Percentiles rank a stretch among this genome's conserved stretches.
phyloP scores from a whole-genome alignment of 345 rosid species.

The Excoecaria cochinchinensis region DNA sequence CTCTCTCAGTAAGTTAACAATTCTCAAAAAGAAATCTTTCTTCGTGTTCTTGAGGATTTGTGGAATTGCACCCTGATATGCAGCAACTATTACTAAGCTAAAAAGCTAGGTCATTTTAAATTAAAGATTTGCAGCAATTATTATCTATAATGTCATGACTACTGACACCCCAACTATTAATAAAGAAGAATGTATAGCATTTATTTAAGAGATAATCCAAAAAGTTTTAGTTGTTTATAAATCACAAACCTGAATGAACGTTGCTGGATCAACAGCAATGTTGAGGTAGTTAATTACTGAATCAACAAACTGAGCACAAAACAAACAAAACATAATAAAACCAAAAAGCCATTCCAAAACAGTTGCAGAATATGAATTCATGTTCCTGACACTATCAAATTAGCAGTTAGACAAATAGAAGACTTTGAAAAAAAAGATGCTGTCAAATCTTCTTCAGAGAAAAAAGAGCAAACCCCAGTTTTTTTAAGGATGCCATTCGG shows the following conservation, averaged over 20 bases:
- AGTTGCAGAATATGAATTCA: neutral
- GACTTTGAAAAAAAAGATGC: neutral
- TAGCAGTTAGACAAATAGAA: neutral
- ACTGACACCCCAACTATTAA: neutral
- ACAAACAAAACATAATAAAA: neutral
- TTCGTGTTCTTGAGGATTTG: conserved; percentile 57
- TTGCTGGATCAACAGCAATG: conserved; percentile 39
- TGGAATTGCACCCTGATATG: conserved; percentile 64
- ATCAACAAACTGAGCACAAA: conserved; percentile 37
- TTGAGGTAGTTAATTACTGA: conserved; percentile 38
- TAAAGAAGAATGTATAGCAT: neutral
- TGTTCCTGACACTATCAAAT: neutral
- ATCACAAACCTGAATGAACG: conserved; percentile 51
- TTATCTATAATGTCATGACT: too few relatives aligned
- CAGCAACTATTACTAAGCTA: conserved; percentile 2
- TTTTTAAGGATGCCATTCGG: conserved; percentile 38
- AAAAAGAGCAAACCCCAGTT: conserved; percentile 27
- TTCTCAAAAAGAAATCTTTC: conserved; percentile 56
- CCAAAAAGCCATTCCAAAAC: neutral
- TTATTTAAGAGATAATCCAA: too few relatives aligned
- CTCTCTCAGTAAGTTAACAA: conserved; percentile 40
- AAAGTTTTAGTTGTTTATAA: neutral
- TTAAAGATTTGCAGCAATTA: neutral
- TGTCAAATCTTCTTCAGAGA: neutral
- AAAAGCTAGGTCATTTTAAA: neutral